Conservation (phyloP, 2,329 filamentous ascomycete genomes). For the Monosporascus sp. region DNA sequence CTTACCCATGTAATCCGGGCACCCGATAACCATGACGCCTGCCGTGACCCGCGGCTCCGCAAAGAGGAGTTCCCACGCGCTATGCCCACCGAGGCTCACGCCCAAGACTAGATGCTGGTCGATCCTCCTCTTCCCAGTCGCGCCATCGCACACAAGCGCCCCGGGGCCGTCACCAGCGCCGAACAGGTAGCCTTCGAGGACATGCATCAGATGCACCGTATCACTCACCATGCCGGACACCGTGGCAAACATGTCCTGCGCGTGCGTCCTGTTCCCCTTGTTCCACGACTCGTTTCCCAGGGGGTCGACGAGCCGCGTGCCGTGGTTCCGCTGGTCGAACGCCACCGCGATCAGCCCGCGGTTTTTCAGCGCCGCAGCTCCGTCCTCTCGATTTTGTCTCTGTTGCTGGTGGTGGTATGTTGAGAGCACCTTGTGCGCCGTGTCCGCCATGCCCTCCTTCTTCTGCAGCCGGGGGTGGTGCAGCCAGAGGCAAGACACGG, state of each 20-base stretch:
- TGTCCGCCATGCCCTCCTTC: slow-evolving; percentile 68
- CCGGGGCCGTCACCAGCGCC: slow-evolving; percentile 28
- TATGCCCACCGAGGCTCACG: slow-evolving; percentile 81
- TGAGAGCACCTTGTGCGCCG: slow-evolving; percentile 64
- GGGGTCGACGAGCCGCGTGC: slow-evolving; percentile 61
- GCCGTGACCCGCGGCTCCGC: slow-evolving; percentile 74
- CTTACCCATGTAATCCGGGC: slow-evolving; percentile 75
- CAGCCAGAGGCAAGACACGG: slow-evolving; percentile 81
- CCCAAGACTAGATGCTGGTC: slow-evolving; percentile 72
- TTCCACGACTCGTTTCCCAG: slow-evolving; percentile 74
- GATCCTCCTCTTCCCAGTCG: slow-evolving; percentile 28
- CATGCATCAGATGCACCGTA: slow-evolving; percentile 68
- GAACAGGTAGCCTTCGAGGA: slow-evolving; percentile 72
- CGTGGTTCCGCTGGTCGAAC: slow-evolving; percentile 94
- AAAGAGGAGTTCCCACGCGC: slow-evolving; percentile 78
- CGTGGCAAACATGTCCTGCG: slow-evolving; percentile 84
- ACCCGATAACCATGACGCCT: slow-evolving; percentile 77
- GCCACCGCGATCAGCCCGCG: slow-evolving; percentile 71
- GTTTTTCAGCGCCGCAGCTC: slow-evolving; percentile 19
- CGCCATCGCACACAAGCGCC: slow-evolving; percentile 25
- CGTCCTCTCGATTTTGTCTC: slow-evolving; percentile 15
- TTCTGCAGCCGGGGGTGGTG: slow-evolving; percentile 72
- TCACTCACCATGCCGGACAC: slow-evolving; percentile 72
- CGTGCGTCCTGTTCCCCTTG: slow-evolving; percentile 72
- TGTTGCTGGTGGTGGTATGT: slow-evolving; percentile 54